A percentile compares a stretch with the other conserved stretches of the same genome.
Evolutionary conservation across 805 yeast species (phyloP).

Genomic region (Sugiyamaella chiloensis): DNA sequence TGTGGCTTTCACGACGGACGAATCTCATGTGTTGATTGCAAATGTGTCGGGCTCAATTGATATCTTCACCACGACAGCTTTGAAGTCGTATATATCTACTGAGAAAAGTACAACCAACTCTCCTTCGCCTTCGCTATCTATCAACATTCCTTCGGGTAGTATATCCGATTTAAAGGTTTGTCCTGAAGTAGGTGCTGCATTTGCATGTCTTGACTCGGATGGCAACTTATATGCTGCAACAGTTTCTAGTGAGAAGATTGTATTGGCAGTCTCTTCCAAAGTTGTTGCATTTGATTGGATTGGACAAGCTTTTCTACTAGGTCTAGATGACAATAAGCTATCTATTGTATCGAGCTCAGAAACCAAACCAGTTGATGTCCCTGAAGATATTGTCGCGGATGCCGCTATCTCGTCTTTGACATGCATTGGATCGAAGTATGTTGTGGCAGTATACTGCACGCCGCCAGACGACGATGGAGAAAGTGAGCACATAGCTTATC

Average conservation of each 20-base stretch:
- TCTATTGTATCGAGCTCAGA: neutral
- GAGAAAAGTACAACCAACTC: neutral
- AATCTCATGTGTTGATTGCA: constrained; percentile 20
- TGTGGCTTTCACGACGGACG: constrained; percentile 25
- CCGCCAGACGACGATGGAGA: neutral
- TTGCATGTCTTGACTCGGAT: neutral
- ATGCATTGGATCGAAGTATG: neutral
- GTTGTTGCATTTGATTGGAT: neutral
- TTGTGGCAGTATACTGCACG: neutral
- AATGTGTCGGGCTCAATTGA: constrained; percentile 2
- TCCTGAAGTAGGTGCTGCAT: neutral
- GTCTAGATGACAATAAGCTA: neutral
- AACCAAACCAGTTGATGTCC: neutral
- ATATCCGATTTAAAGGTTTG: no score
- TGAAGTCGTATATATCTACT: neutral
- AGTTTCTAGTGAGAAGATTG: neutral
- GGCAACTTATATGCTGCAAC: neutral
- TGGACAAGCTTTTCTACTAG: neutral
- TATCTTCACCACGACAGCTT: neutral
- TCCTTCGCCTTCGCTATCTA: neutral
- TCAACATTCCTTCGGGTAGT: no score
- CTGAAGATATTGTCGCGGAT: neutral
- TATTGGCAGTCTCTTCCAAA: neutral
- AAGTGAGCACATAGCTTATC: neutral
- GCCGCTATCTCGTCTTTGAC: neutral